Evolutionary conservation across 2,329 filamentous ascomycete genomes (phyloP).

Genomic region (Penicillium aurantiogriseum): DNA sequence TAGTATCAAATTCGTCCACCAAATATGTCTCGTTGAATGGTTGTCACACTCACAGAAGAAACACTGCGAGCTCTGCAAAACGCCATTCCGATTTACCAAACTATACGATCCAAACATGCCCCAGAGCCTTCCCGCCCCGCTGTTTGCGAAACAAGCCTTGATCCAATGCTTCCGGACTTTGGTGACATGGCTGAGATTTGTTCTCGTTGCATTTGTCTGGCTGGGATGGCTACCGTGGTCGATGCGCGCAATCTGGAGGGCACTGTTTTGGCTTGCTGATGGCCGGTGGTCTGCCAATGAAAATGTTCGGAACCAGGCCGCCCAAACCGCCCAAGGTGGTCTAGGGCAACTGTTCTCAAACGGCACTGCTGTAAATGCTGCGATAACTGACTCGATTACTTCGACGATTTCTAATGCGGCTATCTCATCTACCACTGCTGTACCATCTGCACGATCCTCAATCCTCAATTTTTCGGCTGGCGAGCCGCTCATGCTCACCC

Average conservation of each 20-base stretch:
- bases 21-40: slow-evolving; percentile 98
- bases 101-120: slow-evolving; percentile 96
- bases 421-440: slow-evolving; percentile 23
- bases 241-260: slow-evolving; percentile 88
- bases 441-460: slow-evolving; percentile 38
- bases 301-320: slow-evolving; percentile 18
- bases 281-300: slow-evolving; percentile 57
- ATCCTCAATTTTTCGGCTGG: slow-evolving; percentile 43
- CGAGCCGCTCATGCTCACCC: slow-evolving; percentile 48
- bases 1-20: slow-evolving; percentile 97
- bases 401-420: slow-evolving; percentile 26
- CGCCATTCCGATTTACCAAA: slow-evolving; percentile 95
- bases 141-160: slow-evolving; percentile 77
- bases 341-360: slow-evolving; percentile 28
- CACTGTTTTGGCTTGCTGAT: slow-evolving; percentile 92
- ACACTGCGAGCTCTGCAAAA: slow-evolving; percentile 99
- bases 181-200: slow-evolving; percentile 73
- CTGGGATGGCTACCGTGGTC: slow-evolving; percentile 82
- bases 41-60: slow-evolving; percentile 98
- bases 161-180: slow-evolving; percentile 71
- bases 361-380: slow-evolving; percentile 24
- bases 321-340: slow-evolving; percentile 17
- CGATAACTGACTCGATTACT: slow-evolving; percentile 22
- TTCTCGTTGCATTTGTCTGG: slow-evolving; percentile 83
- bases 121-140: slow-evolving; percentile 69